These are phyloP conservation scores for Ilex aquifolium DNA, from an alignment of 257 asterid species.

Conservation along the genomic window DNA sequence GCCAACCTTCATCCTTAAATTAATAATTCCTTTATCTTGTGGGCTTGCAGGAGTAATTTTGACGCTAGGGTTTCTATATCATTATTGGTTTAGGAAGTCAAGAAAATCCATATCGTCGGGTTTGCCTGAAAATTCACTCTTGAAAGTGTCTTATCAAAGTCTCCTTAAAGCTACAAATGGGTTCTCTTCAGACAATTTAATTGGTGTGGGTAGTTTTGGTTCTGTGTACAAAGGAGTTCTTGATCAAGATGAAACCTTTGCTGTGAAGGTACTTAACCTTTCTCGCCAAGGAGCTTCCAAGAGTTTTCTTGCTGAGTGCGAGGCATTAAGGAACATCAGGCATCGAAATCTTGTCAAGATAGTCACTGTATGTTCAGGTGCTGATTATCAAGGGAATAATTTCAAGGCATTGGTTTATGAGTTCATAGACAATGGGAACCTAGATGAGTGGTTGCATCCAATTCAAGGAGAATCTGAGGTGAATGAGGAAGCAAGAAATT, in stretches of 20 bases:
- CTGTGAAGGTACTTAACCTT: constrained; percentile 24
- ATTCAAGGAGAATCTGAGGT: neutral
- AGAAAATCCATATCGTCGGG: neutral
- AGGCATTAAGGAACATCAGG: constrained; percentile 21
- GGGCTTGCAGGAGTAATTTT: neutral
- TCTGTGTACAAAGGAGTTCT: constrained; percentile 21
- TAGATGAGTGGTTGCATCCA: constrained; percentile 19
- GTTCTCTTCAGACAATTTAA: neutral
- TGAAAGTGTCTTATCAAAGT: neutral
- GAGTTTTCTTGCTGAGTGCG: constrained; percentile 24
- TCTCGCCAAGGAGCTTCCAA: constrained; percentile 17
- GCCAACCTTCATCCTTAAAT: neutral
- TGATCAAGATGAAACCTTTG: constrained; percentile 2
- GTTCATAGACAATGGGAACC: constrained; percentile 18
- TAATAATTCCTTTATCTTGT: neutral
- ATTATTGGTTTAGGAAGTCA: neutral
- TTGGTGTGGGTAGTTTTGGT: constrained; percentile 19
- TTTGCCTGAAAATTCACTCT: neutral
- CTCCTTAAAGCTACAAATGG: neutral
- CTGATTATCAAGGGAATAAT: constrained; percentile 20
- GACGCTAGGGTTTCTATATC: neutral
- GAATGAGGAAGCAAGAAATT: neutral
- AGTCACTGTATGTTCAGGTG: constrained; percentile 25
- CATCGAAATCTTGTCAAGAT: constrained; percentile 26
- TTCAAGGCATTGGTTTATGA: constrained; percentile 26